These are phyloP conservation scores for Solanum chacoense DNA, from an alignment of 305 asterid species.

Conservation along the genomic window DNA sequence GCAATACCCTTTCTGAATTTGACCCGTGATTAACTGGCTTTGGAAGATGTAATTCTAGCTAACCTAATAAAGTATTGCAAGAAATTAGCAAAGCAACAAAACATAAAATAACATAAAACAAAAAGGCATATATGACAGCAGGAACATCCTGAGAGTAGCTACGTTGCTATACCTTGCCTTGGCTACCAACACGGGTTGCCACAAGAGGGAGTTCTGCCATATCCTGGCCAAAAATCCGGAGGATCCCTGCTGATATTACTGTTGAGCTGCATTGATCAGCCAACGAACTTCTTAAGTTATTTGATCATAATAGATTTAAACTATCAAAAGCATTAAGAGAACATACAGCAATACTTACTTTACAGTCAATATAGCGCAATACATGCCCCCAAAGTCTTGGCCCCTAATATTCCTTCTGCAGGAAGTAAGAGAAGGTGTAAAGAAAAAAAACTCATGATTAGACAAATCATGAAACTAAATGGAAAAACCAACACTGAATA, in stretches of 20 bases:
- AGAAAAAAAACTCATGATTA: background rate
- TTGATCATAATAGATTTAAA: background rate
- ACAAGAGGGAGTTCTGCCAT: conserved; percentile 92
- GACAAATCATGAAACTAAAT: conserved; percentile 8
- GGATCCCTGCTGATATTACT: conserved; percentile 87
- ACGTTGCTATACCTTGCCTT: conserved; percentile 56
- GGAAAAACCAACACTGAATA: conserved; percentile 2
- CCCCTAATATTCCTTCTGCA: conserved; percentile 91
- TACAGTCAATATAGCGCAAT: conserved; percentile 83
- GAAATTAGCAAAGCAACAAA: background rate
- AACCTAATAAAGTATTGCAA: background rate
- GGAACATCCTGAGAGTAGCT: background rate
- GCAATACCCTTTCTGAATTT: background rate
- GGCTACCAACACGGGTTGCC: conserved; percentile 67
- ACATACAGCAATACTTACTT: conserved; percentile 29
- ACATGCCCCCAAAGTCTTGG: conserved; percentile 92
- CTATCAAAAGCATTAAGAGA: background rate
- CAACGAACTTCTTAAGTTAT: conserved; percentile 7
- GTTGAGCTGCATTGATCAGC: conserved; percentile 58
- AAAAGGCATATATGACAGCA: background rate
- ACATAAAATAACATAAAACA: background rate
- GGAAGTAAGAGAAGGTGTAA: background rate
- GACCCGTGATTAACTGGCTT: background rate
- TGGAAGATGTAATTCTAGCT: background rate
- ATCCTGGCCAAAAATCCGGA: conserved; percentile 85